Conservation (phyloP, 345 rosid species). For the Combretum micranthum region DNA sequence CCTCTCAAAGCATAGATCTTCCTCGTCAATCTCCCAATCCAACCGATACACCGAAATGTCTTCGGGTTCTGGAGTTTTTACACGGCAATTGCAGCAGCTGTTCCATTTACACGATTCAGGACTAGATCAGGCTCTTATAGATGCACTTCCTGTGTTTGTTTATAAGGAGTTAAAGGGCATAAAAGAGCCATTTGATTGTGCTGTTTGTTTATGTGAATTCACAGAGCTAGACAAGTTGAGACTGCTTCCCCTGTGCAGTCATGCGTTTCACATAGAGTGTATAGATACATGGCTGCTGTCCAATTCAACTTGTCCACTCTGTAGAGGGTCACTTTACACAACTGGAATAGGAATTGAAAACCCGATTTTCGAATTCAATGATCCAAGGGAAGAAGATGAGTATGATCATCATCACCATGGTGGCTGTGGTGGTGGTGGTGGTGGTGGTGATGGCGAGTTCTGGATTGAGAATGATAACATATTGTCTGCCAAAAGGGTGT, state of each 20-base stretch:
- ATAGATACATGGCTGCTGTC: conserved; percentile 91
- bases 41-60: conserved; percentile 48
- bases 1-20: conserved; percentile 47
- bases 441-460: conserved; percentile 21
- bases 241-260: conserved; percentile 77
- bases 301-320: conserved; percentile 89
- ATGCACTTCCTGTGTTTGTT: conserved; percentile 74
- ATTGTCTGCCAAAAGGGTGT: conserved; percentile 54
- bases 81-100: conserved; percentile 80
- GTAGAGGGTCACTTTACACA: conserved; percentile 67
- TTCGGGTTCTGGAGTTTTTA: conserved; percentile 50
- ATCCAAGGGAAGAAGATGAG: conserved; percentile 31
- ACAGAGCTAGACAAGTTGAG: conserved; percentile 60
- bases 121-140: conserved; percentile 79
- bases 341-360: conserved; percentile 42
- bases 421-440: conserved; percentile 1
- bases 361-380: conserved; percentile 49
- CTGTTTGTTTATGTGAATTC: conserved; percentile 84
- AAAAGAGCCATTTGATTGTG: conserved; percentile 86
- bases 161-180: conserved; percentile 62
- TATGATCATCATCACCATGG: too few species aligned
- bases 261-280: conserved; percentile 87
- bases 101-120: conserved; percentile 93
- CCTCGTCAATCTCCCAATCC: conserved; percentile 46
- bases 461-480: conserved; percentile 41